These are phyloP conservation scores for Acanthamoeba triangularis DNA, from an alignment of 208 protist species.

Conservation along the genomic window DNA sequence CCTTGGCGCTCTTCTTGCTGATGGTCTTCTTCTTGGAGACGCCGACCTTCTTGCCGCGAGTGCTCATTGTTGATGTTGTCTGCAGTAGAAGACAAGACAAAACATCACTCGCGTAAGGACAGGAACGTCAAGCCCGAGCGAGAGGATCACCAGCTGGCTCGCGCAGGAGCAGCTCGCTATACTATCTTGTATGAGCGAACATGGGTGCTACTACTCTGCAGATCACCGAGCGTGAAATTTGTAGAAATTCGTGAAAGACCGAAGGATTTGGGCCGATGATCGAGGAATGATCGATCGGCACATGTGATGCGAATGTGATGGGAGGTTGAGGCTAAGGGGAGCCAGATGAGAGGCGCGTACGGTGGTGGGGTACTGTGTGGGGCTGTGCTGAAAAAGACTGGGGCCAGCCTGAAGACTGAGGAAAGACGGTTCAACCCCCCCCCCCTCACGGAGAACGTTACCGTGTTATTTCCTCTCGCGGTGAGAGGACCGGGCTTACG, in stretches of 20 bases:
- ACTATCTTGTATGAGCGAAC: not conserved
- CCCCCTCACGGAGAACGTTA: constrained; percentile 30
- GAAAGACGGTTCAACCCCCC: not conserved
- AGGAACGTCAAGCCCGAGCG: too few relatives aligned
- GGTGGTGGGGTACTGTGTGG: not conserved
- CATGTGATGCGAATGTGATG: not conserved
- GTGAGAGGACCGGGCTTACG: not conserved
- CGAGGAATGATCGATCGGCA: not conserved
- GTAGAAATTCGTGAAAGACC: constrained; percentile 59
- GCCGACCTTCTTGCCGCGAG: constrained; percentile 38
- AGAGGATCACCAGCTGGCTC: too few relatives aligned
- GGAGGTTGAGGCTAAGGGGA: not conserved
- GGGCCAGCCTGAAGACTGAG: not conserved
- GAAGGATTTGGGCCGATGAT: not conserved
- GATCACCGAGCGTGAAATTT: constrained; percentile 53
- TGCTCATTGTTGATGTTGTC: constrained; percentile 3
- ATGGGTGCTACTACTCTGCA: not conserved
- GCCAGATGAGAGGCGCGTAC: not conserved
- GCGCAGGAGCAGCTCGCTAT: too few relatives aligned
- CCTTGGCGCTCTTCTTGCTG: not conserved
- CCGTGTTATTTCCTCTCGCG: constrained; percentile 25
- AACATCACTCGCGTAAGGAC: not conserved
- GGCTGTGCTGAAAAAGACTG: constrained; percentile 15
- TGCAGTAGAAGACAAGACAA: not conserved
- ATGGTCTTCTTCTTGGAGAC: constrained; percentile 54